Evolutionary conservation across 2,329 filamentous ascomycete genomes (phyloP), one percentile per base, ranked within the genome.

Genomic region (Chaetomiaceae sp.): DNA sequence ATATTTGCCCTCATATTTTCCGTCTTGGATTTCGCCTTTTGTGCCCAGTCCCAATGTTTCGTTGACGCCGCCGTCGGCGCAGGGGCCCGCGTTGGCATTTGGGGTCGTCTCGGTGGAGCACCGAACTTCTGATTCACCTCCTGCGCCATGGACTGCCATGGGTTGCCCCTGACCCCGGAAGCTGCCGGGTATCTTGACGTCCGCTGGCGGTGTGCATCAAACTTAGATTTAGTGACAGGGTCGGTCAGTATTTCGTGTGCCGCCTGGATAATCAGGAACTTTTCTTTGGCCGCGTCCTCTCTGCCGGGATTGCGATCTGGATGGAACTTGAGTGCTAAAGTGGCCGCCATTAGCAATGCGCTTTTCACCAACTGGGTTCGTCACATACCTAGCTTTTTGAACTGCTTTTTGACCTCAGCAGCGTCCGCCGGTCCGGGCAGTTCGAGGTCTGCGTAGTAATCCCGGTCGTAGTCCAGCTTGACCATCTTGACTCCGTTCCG

Each of bases 371-470:
- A 4, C 11, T 8, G 6, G 6, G 10, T 33, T n/a, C 27, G 43
- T 27, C 29, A 60, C 75, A 53, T 73, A 89, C 87, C 87, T 65
- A 95, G 80, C 69, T 90, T 90, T 61, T 87, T 82, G 70, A 90
- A 96, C 64, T 91, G 86, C 69, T 86, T 94, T 73, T 89, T 92
- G 66, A 95, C 84, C 36, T 94, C 89, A 27, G 84, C 80, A 38
- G 82, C 72, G 60, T 86, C 82, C 48, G 88, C 88, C 62, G 78
- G 80, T 10, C 80, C 73, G 2, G 81, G 70, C 51, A 96, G 72
- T 59, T 89, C 88, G 51, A 96, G 77, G 72, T 95, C 90, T 57
- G 84, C 86, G 71, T 96, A 95, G 71, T 94, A 94, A 71, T 95
- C 87, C 63, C 83, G 81, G 62, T 77, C 79, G 58, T 79, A 75